Evolutionary conservation across 352 stramenopile species (phyloP).

Genomic region (Phytophthora tubulina): DNA sequence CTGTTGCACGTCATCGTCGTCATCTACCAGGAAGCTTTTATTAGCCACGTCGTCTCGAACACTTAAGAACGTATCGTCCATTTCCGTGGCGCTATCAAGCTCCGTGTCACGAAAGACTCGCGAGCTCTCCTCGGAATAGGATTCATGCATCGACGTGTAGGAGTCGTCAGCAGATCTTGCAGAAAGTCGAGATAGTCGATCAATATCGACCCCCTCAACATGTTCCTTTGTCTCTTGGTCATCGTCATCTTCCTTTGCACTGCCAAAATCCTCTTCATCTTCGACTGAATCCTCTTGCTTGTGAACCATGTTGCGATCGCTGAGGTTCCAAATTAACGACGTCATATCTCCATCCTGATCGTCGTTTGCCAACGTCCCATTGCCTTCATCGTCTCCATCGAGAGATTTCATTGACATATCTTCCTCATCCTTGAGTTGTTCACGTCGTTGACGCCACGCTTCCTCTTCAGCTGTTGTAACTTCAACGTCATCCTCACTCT

Average conservation of each 20-base stretch:
- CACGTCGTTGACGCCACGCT: conserved; percentile 41
- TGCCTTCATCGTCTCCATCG: conserved; percentile 19
- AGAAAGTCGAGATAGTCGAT: conserved; percentile 32
- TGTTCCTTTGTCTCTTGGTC: conserved; percentile 30
- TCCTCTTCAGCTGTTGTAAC: conserved; percentile 39
- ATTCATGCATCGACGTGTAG: conserved; percentile 37
- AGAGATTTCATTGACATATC: conserved; percentile 33
- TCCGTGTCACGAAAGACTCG: conserved; percentile 47
- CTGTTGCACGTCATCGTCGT: conserved; percentile 21
- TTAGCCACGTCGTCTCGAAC: conserved; percentile 11
- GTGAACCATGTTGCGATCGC: conserved; percentile 31
- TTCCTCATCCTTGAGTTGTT: conserved; percentile 37
- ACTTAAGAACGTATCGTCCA: conserved; percentile 36
- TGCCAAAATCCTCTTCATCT: conserved; percentile 42
- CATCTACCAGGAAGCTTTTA: conserved; percentile 34
- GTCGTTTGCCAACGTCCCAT: conserved; percentile 1
- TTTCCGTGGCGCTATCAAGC: conserved; percentile 24
- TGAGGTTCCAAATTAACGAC: conserved; percentile 33
- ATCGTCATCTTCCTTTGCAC: conserved; percentile 41
- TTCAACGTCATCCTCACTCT: conserved; percentile 35
- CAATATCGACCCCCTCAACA: conserved; percentile 6
- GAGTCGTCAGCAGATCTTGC: conserved; percentile 40
- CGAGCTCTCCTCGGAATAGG: conserved; percentile 22
- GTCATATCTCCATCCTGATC: conserved; percentile 1
- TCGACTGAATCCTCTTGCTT: conserved; percentile 28